Evolutionary conservation across 2,329 filamentous ascomycete species (phyloP).

Genomic region (Clonostachys solani): DNA sequence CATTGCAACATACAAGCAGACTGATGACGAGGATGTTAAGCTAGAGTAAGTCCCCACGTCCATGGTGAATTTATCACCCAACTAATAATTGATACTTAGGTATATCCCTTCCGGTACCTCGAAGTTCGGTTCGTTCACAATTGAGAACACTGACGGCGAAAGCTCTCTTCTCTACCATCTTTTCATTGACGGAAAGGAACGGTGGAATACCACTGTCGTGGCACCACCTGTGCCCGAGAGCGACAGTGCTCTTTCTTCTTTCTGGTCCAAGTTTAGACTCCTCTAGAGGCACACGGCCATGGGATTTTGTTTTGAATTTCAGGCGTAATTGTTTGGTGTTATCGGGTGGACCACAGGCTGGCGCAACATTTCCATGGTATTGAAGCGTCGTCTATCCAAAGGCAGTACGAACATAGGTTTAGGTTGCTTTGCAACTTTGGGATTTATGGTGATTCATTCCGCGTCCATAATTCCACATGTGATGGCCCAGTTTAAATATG

Average conservation of each 20-base stretch:
- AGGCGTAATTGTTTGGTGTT: too few relatives aligned
- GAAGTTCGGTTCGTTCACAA: slow-evolving; percentile 74
- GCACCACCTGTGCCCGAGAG: background rate
- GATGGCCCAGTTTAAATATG: too few relatives aligned
- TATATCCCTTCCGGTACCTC: slow-evolving; percentile 72
- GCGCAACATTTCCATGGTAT: too few relatives aligned
- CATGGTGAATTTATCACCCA: too few relatives aligned
- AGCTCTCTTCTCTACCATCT: slow-evolving; percentile 76
- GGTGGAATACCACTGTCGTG: slow-evolving; percentile 58
- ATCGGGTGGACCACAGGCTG: too few relatives aligned
- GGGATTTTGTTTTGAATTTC: too few relatives aligned
- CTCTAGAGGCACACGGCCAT: too few relatives aligned
- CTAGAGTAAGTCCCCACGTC: slow-evolving; percentile 61
- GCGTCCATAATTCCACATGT: too few relatives aligned
- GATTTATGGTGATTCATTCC: too few relatives aligned
- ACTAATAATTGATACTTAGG: slow-evolving; percentile 25
- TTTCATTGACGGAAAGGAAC: slow-evolving; percentile 75
- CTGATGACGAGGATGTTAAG: slow-evolving; percentile 75
- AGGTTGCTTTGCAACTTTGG: too few relatives aligned
- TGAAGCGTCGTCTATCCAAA: too few relatives aligned
- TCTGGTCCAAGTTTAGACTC: slow-evolving; percentile 3
- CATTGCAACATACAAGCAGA: slow-evolving; percentile 75
- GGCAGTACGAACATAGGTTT: too few relatives aligned
- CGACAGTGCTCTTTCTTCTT: slow-evolving; percentile 1
- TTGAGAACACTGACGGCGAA: slow-evolving; percentile 60